Evolutionary conservation across 2,329 filamentous ascomycete species (phyloP), one percentile per base, ranked within the genome.

Genomic region (Diplodia seriata): DNA sequence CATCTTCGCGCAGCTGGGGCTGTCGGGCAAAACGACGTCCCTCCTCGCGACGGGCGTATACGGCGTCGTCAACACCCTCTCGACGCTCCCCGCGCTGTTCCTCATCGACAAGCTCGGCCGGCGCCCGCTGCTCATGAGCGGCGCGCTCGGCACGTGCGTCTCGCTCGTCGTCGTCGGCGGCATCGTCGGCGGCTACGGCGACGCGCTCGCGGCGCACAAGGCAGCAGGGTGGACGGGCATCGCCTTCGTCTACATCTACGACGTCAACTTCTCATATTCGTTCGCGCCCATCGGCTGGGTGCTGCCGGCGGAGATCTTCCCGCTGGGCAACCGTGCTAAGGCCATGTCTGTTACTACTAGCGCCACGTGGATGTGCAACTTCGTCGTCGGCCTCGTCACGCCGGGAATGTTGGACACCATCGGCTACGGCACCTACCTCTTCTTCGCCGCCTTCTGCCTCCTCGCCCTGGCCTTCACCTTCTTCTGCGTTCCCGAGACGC

Each of bases 271-370:
- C 76, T 91, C 91, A 12, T 86, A 88, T 8, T 91, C 90, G 0
- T 93, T 91, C 90, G 91, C 91, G 5, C 91, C 91, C 0, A 89
- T 91, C 47, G 86, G 85, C 4, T 93, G 91, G 91, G 90, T 78
- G 18, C 75, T 78, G 14, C 79, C 78, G 29, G 78, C 79, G 36
- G 71, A 73, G 26, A 70, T 81, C 68, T 82, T 81, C 76, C 78
- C 79, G 7, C 76, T 81, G 67, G 82, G 82, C 68, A 81, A 83
- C 65, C 79, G 82, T 56, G 79, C 80, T 43, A 83, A 83, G 74
- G 82, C 81, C 43, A 74, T 81, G 56, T 77, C 76, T 14, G 83
- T 86, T 76, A 86, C 85, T 5, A 86, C 85, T 0, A 84, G 85
- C 1, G 80, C 82, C 47, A 87, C 87, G 8, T 87, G 85, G 85